A percentile compares a stretch with the other conserved stretches of the same genome.
Evolutionary conservation across 75 land plant species (phyloP).

Genomic region (Selaginella tamariscina): DNA sequence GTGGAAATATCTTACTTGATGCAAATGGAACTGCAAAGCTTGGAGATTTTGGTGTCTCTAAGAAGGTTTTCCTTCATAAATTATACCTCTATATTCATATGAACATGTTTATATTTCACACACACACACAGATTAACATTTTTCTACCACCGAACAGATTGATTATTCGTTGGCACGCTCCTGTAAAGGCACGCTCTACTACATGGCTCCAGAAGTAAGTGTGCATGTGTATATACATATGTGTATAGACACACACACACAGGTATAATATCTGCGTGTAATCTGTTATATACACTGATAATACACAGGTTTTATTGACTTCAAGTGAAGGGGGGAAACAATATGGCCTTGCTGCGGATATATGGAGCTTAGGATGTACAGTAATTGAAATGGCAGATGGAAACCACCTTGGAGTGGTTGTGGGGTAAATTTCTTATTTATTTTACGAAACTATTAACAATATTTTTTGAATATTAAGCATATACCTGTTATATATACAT

Average conservation of each 20-base stretch:
- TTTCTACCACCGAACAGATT: too few species aligned
- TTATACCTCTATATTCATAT: neutral
- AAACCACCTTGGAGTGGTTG: conserved; percentile 20
- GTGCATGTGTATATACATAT: too few species aligned
- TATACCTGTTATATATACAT: neutral
- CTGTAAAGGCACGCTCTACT: neutral
- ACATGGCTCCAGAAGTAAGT: conserved; percentile 1
- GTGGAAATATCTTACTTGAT: neutral
- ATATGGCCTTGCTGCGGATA: conserved; percentile 26
- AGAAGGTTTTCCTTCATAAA: neutral
- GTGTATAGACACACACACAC: too few species aligned
- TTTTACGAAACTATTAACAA: neutral
- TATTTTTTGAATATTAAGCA: neutral
- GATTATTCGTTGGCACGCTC: neutral
- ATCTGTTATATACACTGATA: neutral
- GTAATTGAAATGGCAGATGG: conserved; percentile 25
- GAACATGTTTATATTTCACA: too few species aligned
- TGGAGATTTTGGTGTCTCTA: neutral
- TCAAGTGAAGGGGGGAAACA: too few species aligned
- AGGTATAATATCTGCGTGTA: too few species aligned
- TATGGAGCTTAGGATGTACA: conserved; percentile 27
- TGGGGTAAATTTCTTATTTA: neutral
- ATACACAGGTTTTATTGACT: neutral
- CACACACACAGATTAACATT: neutral
- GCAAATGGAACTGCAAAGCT: neutral